phyloP scores from a whole-genome alignment of 805 yeast genomes.

The Wickerhamiella qilinensis region DNA sequence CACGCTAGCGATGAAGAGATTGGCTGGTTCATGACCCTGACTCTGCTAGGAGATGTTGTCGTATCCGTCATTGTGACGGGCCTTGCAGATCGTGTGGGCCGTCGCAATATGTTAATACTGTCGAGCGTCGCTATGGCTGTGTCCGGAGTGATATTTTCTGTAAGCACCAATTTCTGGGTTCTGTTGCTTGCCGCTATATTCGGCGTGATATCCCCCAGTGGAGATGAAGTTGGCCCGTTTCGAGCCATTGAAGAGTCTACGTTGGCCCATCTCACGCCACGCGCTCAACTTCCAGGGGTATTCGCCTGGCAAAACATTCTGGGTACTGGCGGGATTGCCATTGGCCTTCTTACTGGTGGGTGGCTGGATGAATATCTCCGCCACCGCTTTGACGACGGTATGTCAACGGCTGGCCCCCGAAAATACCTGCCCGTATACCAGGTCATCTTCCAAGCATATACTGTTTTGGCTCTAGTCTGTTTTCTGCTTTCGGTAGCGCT shows the following conservation, averaged over 20 bases:
- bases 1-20: slow-evolving; percentile 40
- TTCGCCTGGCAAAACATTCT: slow-evolving; percentile 61
- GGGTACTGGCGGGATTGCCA: slow-evolving; percentile 56
- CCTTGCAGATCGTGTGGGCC: slow-evolving; percentile 58
- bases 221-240: slow-evolving; percentile 85
- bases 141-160: slow-evolving; percentile 53
- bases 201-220: slow-evolving; percentile 80
- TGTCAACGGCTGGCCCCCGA: too few relatives aligned
- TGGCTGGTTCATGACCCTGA: slow-evolving; percentile 69
- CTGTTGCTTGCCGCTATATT: slow-evolving; percentile 56
- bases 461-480: slow-evolving; percentile 35
- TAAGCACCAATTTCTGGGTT: slow-evolving; percentile 33
- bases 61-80: slow-evolving; percentile 59
- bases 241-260: slow-evolving; percentile 73
- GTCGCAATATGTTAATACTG: slow-evolving; percentile 42
- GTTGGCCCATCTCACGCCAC: slow-evolving; percentile 52
- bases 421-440: slow-evolving; percentile 38
- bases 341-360: slow-evolving; percentile 57
- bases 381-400: too few relatives aligned
- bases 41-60: slow-evolving; percentile 62
- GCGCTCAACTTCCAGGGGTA: slow-evolving; percentile 39
- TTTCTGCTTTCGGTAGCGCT: slow-evolving; percentile 29
- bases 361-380: slow-evolving; percentile 29
- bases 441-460: slow-evolving; percentile 38
- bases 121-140: slow-evolving; percentile 55